Evolutionary conservation across 768 basidiomycete genomes (phyloP).

Genomic region (Pulveroboletus sp.): DNA sequence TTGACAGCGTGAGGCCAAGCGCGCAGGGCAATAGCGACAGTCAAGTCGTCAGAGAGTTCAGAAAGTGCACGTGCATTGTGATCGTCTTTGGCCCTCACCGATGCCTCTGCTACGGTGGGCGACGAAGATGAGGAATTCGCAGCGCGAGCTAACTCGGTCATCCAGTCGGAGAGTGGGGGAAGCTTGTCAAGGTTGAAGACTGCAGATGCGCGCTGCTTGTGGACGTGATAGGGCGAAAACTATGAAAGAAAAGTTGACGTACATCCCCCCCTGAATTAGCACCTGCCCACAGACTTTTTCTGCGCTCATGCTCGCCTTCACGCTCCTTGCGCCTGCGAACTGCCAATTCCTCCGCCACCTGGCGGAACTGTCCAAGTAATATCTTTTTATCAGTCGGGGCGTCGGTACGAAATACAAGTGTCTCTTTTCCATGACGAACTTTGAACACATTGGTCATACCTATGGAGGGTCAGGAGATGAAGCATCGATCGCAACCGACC

Average conservation of each 20-base stretch:
- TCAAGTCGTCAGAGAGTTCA: conserved; percentile 88
- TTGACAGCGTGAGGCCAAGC: conserved; percentile 86
- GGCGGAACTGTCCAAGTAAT: conserved; percentile 79
- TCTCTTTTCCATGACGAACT: conserved; percentile 88
- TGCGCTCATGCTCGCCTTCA: conserved; percentile 86
- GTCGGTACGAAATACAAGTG: conserved; percentile 89
- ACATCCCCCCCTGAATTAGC: conserved; percentile 43
- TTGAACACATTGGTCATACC: conserved; percentile 97
- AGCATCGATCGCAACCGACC: conserved; percentile 20
- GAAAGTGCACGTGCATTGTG: conserved; percentile 82
- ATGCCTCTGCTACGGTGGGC: conserved; percentile 31
- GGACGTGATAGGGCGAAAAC: neutral
- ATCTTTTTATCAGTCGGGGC: conserved; percentile 78
- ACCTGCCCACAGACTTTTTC: conserved; percentile 67
- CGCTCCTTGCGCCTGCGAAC: conserved; percentile 89
- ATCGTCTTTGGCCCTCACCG: conserved; percentile 70
- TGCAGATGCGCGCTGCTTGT: conserved; percentile 30
- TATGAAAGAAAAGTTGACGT: conserved; percentile 11
- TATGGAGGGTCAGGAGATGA: conserved; percentile 19
- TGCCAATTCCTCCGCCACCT: conserved; percentile 87
- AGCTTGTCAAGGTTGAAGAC: conserved; percentile 35
- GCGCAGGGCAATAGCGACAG: conserved; percentile 83
- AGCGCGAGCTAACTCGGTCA: conserved; percentile 60
- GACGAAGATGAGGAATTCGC: conserved; percentile 36
- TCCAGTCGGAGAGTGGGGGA: conserved; percentile 71